Evolutionary conservation across 495 filamentous ascomycete genomes (phyloP), one percentile per base, ranked within the genome.

Genomic region (Trichocladium uniseriatum): DNA sequence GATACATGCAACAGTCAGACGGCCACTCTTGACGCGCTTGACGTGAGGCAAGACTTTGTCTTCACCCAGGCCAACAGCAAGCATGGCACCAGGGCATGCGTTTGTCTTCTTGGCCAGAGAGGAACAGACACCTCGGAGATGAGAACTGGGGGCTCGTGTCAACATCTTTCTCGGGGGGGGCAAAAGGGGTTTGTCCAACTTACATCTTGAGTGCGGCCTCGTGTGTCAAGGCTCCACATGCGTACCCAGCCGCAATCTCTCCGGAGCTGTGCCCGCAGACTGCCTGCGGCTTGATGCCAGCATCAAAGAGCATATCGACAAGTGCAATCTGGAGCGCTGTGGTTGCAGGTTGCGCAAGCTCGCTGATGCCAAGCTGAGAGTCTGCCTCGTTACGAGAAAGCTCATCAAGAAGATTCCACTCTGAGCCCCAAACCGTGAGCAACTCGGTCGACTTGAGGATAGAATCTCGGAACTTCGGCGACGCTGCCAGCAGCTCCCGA

Each of bases 241-340:
- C 52, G 49, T 70, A 74, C 1, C 62, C 64, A 2, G 66, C 66
- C 5, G 62, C 66, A 54, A 82, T 81, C 53, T 82, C 79, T 9
- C 79, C 79, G 52, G 73, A 77, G 2, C 75, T 79, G 51, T 83
- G 79, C 1, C 79, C 79, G 8, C 77, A 63, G 0, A 79, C 76
- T 24, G 68, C 65, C 29, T 48, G 43, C 0, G 77, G 76, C 9
- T 36, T 32, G 7, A 82, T 63, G 28, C 68, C 69, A 57, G 70
- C 72, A 28, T 55, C 64, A 9, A 48, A 48, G 5, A 82, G 57
- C 6, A 80, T 48, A 5, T 75, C 67, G 0, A 78, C 69, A 11
- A 83, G 52, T 0, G 69, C 71, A 14, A 77, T 60, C 44, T 77
- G 73, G 0, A 77, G 32, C 19, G 67, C 66, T 7, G 73, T 75